phyloP scores from a whole-genome alignment of 352 stramenopile species.

The Discostella stelligera region DNA sequence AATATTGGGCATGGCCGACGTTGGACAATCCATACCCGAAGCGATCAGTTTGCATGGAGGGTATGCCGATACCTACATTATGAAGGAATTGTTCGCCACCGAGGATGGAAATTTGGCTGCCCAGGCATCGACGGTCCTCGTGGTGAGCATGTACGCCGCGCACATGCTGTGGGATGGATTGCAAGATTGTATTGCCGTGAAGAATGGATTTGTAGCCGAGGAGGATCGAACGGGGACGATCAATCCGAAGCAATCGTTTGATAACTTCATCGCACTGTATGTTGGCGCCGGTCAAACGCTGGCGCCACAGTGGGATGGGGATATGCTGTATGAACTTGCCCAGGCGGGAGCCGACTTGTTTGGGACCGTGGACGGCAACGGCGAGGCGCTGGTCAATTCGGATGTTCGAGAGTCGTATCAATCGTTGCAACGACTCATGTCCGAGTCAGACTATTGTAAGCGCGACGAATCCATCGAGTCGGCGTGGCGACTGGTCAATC shows the following conservation, averaged over 20 bases:
- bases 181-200: conserved; percentile 54
- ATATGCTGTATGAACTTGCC: conserved; percentile 68
- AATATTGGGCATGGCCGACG: conserved; percentile 42
- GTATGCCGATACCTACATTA: conserved; percentile 68
- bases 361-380: conserved; percentile 26
- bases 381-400: conserved; percentile 57
- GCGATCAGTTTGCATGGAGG: conserved; percentile 35
- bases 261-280: conserved; percentile 80
- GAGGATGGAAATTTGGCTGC: conserved; percentile 24
- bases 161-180: conserved; percentile 70
- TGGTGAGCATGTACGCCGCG: conserved; percentile 67
- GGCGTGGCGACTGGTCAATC: conserved; percentile 57
- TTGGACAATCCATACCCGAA: conserved; percentile 15
- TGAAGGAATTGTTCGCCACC: conserved; percentile 36
- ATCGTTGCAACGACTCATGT: conserved; percentile 47
- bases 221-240: conserved; percentile 36
- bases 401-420: conserved; percentile 68
- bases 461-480: conserved; percentile 43
- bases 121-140: conserved; percentile 54
- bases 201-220: conserved; percentile 59
- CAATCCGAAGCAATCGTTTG: conserved; percentile 47
- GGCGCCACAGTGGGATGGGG: conserved; percentile 48
- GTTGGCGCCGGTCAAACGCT: conserved; percentile 60
- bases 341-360: conserved; percentile 55
- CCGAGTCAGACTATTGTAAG: conserved; percentile 44